Percentiles rank a stretch among this genome's conserved stretches.
These are phyloP conservation scores for Stachybotrys echinatus DNA, from an alignment of 2,329 filamentous ascomycete genomes.

Conservation along the genomic window DNA sequence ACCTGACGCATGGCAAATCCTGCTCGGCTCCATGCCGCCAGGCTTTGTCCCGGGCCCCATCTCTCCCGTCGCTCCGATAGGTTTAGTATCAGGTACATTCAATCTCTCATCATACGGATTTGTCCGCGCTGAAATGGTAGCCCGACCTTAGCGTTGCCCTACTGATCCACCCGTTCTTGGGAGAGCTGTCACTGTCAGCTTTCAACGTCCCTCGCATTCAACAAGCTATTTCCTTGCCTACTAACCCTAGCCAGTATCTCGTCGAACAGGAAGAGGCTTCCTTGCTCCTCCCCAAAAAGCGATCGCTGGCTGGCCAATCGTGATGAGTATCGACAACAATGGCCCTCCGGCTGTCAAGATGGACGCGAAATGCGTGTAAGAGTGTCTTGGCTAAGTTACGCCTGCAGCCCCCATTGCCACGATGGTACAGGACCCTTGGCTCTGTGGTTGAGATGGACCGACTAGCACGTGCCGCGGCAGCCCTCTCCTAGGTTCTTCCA, in stretches of 20 bases:
- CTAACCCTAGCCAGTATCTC: no score
- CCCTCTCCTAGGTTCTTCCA: background rate
- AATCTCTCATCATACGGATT: background rate
- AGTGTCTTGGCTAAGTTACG: background rate
- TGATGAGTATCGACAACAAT: no score
- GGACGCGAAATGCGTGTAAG: no score
- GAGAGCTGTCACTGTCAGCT: background rate
- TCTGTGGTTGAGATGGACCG: background rate
- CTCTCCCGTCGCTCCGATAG: background rate
- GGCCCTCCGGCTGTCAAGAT: no score
- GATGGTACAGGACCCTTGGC: background rate
- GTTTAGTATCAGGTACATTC: background rate
- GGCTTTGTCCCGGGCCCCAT: background rate
- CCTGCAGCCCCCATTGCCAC: background rate
- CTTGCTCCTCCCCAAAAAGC: no score
- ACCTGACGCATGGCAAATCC: background rate
- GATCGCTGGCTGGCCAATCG: no score
- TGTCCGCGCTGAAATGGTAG: background rate
- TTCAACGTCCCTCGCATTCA: background rate
- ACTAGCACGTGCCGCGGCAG: background rate
- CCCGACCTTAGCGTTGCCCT: background rate
- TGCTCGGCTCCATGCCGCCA: background rate
- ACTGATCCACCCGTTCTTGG: background rate
- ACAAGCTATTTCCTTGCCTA: background rate
- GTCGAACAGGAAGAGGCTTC: no score